These are phyloP conservation scores for Elaeis guineensis DNA, from an alignment of 176 grass and related monocot species.

Conservation along the genomic window DNA sequence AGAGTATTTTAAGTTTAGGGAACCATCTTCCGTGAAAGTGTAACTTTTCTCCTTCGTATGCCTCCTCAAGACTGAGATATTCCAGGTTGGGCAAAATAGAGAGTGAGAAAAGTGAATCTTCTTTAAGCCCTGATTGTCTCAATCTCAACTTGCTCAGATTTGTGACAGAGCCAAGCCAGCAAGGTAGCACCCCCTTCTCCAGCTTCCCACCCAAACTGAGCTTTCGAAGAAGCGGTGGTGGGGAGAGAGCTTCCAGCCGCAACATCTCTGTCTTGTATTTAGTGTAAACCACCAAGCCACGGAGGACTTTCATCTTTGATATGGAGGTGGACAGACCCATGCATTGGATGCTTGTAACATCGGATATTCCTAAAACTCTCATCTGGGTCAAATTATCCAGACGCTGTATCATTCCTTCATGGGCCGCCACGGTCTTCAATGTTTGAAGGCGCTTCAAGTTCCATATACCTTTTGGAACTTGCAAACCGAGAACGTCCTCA, in stretches of 20 bases:
- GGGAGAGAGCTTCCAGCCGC: conserved; percentile 21
- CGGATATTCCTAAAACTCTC: conserved; percentile 29
- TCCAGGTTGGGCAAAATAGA: conserved; percentile 21
- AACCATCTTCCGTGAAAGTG: conserved; percentile 13
- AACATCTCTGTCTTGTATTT: conserved; percentile 14
- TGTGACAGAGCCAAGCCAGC: conserved; percentile 27
- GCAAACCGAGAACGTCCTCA: conserved; percentile 10
- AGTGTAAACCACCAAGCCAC: conserved; percentile 16
- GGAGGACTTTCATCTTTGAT: conserved; percentile 27
- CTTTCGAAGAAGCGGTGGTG: conserved; percentile 25
- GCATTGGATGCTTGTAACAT: conserved; percentile 18
- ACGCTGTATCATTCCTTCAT: conserved; percentile 18
- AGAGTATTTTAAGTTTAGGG: conserved; percentile 18
- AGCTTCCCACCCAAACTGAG: conserved; percentile 25
- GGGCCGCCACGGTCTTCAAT: conserved; percentile 27
- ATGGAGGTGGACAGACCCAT: conserved; percentile 20
- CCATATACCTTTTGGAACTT: conserved; percentile 20
- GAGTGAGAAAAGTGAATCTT: conserved; percentile 23
- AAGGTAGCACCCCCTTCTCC: conserved; percentile 10
- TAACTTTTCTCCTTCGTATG: conserved; percentile 20
- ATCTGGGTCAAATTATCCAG: conserved; percentile 30
- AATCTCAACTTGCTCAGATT: conserved; percentile 20
- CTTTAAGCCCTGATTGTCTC: conserved; percentile 20
- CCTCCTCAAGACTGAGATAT: conserved; percentile 21
- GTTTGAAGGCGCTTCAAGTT: conserved; percentile 30